Evolutionary conservation across 2,329 filamentous ascomycete genomes (phyloP), one percentile per base, ranked within the genome.

Genomic region (Boeremia lycopersici): DNA sequence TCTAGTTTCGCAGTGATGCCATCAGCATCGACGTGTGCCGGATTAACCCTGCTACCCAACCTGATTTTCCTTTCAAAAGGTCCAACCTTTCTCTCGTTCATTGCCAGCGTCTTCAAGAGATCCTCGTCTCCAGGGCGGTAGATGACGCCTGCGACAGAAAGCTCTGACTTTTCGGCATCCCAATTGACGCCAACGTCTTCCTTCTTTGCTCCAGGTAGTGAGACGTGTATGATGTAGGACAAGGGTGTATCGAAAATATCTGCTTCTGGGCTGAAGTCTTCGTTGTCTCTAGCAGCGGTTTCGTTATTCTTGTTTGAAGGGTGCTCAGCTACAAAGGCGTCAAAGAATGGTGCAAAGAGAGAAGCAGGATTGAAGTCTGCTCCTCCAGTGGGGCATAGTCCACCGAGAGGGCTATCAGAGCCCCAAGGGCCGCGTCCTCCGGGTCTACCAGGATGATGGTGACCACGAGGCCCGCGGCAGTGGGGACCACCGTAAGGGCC

Each of bases 191-290:
- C 88, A 6, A 95, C 79, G 67, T 95, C 89, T 65, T 90, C 84
- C 75, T 92, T 93, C 76, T 87, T 87, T 1, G 88, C 90, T 25
- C 91, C 91, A 0, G 91, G 89, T 0, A 96, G 81, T 1, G 89
- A 87, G 42, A 86, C 69, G 73, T 95, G 90, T 8, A 95, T 77
- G 38, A 91, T 78, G 71, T 86, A 76, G 12, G 84, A 76, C 29
- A 78, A 75, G 6, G 84, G 75, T 5, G 87, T 89, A 71, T 88
- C 84, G 79, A 93, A 95, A 60, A 93, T 77, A 71, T 96, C 91
- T 50, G 87, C 79, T n/a, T 88, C 85, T 0, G 89, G 88, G 5
- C 75, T 73, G 73, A 90, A 89, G 53, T 78, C 73, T 45, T 65
- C 61, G 19, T 55, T 59, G 8, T 64, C 64, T 13, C 60, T 61